Evolutionary conservation across 164 flowering plant species (phyloP), one percentile per base, ranked within the genome.

Genomic region (Vitis riparia): DNA sequence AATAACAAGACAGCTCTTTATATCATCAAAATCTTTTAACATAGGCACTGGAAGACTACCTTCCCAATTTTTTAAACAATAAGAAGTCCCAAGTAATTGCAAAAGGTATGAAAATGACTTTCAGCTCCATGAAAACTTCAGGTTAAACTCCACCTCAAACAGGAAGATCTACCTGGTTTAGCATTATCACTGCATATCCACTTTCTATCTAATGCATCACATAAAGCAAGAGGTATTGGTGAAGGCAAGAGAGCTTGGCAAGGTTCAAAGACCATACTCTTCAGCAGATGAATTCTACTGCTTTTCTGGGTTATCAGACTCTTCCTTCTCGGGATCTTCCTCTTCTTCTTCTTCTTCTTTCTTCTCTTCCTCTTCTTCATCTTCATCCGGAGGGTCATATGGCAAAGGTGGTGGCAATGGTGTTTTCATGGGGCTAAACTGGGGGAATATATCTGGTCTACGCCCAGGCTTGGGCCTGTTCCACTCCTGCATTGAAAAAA

Each of bases 401-500:
- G 97, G 91, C 81, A 86, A 51, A 59, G 94, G 94, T 5, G 90
- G 86, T 19, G 97, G 95, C 23, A 92, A 78, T 52, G 93, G 97
- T 53, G 93, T 86, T 76, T 86, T 92, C 89, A 88, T 86, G 2
- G 93, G 94, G 66, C 93, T 85, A 74, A 90, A 89, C 32, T 88
- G 85, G 12, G 91, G 97, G 58, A 92, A 85, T 55, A 92, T 85
- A 68, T 92, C 92, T 3, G 93, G 89, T 71, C 97, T 79, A 30
- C 90, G 71, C 32, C 89, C 91, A 12, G 90, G 91, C 77, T 82
- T 88, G 0, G 91, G 91, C 71, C 85, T 87, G 32, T 85, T 92
- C 93, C 93, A 92, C 68, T 90, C 95, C 94, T 91, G 85, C 76
- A 58, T 78, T 10, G 14, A 56, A 29, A 56, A 55, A 56, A 6